phyloP scores from a whole-genome alignment of 345 rosid genomes.

The Eucalyptus pauciflora region DNA sequence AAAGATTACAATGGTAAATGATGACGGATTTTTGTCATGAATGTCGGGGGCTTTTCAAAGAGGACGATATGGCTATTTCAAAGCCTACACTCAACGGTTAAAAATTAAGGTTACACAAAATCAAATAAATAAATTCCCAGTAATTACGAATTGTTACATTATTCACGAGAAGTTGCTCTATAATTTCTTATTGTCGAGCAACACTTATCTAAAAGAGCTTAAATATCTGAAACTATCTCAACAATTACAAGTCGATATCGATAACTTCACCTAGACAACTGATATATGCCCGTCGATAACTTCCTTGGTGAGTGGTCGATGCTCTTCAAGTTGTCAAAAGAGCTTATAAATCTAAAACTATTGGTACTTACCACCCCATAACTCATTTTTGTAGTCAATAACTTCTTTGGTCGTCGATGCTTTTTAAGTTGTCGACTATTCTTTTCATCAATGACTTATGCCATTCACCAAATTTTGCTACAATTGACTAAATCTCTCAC shows the following conservation, averaged over 20 bases:
- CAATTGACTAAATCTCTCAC: not conserved
- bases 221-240: not conserved
- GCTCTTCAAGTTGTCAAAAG: not conserved
- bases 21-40: not conserved
- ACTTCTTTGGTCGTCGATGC: not conserved
- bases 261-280: no score
- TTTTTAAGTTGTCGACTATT: not conserved
- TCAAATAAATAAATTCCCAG: not conserved
- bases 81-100: not conserved
- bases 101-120: not conserved
- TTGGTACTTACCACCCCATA: not conserved
- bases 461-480: not conserved
- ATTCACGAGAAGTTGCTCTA: rapidly evolving
- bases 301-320: rapidly evolving
- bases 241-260: not conserved
- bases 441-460: not conserved
- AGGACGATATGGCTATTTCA: not conserved
- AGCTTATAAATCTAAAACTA: not conserved
- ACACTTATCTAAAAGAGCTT: not conserved
- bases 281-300: not conserved
- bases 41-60: not conserved
- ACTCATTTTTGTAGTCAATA: not conserved
- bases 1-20: not conserved
- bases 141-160: not conserved
- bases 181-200: not conserved